Conservation (phyloP, 495 filamentous ascomycete species). For the Penicillium steckii region DNA sequence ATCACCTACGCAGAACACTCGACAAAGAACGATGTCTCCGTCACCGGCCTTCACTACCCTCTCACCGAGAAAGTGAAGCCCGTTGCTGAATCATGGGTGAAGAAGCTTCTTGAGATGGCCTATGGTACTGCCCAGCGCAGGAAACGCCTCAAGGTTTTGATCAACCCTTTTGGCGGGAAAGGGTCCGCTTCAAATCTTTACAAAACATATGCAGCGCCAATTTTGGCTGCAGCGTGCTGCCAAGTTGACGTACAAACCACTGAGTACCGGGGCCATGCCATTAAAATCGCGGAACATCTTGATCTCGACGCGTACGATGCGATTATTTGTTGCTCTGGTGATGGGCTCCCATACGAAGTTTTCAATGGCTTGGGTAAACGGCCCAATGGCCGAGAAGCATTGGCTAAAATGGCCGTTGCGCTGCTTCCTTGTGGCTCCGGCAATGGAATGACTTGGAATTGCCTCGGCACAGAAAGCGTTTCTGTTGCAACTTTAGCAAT, state of each 20-base stretch:
- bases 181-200: slow-evolving; percentile 75
- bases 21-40: slow-evolving; percentile 55
- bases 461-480: slow-evolving; percentile 76
- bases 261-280: slow-evolving; percentile 69
- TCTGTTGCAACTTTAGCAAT: slow-evolving; percentile 76
- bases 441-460: slow-evolving; percentile 90
- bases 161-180: slow-evolving; percentile 89
- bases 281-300: slow-evolving; percentile 74
- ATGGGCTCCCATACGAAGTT: slow-evolving; percentile 88
- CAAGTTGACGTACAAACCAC: slow-evolving; percentile 75
- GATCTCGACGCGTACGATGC: slow-evolving; percentile 79
- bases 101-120: slow-evolving; percentile 61
- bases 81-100: slow-evolving; percentile 58
- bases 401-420: slow-evolving; percentile 79
- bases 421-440: slow-evolving; percentile 90
- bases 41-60: slow-evolving; percentile 59
- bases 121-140: slow-evolving; percentile 70
- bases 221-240: slow-evolving; percentile 82
- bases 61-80: slow-evolving; percentile 52
- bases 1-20: slow-evolving; percentile 69
- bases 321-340: slow-evolving; percentile 85
- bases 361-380: slow-evolving; percentile 88
- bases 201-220: slow-evolving; percentile 70
- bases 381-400: slow-evolving; percentile 67
- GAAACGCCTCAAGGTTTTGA: slow-evolving; percentile 79